Base-by-base conservation (phyloP, 2,329 filamentous ascomycete species). In the Amylocarpus encephaloides region DNA sequence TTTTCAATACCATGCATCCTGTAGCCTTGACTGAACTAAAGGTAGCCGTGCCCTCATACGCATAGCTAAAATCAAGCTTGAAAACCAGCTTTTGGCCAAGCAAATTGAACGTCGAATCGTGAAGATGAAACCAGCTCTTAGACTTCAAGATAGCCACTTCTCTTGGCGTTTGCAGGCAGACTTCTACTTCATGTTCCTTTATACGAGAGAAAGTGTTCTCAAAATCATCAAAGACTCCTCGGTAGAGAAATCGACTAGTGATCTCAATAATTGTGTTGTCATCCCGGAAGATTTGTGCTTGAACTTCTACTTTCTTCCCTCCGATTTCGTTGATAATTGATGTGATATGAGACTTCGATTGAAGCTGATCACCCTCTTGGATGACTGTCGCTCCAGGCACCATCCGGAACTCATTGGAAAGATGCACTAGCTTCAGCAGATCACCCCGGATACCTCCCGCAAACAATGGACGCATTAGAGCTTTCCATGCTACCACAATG, bases 401-500 rank as follows among this genome's bases (percentile, higher is more conserved):
- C 93, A 98, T 98, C 63, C 93, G 87, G 84, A 97, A 98, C 55
- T 88, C 85, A 69, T 98, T 98, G 43, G 93, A 97, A 54, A 98
- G 73, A 71, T 98, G 93, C 11, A 98, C 92, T 48, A 98, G 82
- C 74, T 95, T 96, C 54, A 98, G 78, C 48, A 98, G 76, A 66
- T 98, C 93, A 58, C 94, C 93, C 61, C 98, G 93, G 62, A 98
- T 97, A 54, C 83, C 88, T 60, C 90, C 85, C 58, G 93, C 93
- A 79, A 98, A 98, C 70, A 98, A 97, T 12, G 93, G 93, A 78
- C 97, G 97, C 11, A 91, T 98, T 65, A 98, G 98, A 38, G 93
- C 93, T 74, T 98, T 97, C 91, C 91, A 96, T 55, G 91, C 91
- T 45, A 94, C 86, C n/a, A 96, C 91, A 59, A 96, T 95, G 59